Evolutionary conservation across 352 stramenopile genomes (phyloP).

Genomic region (Peronospora destructor): DNA sequence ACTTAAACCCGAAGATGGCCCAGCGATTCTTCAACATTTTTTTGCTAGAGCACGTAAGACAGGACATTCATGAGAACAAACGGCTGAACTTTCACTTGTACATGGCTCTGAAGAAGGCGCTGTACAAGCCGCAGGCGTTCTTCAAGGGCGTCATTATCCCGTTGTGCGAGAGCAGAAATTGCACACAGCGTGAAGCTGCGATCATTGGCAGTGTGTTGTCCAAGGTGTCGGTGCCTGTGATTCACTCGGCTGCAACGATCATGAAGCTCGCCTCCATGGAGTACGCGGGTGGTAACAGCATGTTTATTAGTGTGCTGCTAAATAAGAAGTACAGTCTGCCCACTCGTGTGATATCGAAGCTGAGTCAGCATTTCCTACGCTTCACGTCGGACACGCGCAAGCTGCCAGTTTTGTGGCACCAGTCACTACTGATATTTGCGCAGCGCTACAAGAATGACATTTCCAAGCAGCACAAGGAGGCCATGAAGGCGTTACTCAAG

Average conservation of each 20-base stretch:
- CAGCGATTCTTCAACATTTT: constrained; percentile 99
- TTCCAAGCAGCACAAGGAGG: constrained; percentile 90
- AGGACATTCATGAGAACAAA: constrained; percentile 97
- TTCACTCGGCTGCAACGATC: constrained; percentile 97
- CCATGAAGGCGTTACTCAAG: constrained; percentile 89
- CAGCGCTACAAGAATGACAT: constrained; percentile 99
- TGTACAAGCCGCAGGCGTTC: constrained; percentile 99
- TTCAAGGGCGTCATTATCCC: constrained; percentile 99
- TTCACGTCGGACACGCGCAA: constrained; percentile 86
- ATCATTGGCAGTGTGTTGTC: constrained; percentile 97
- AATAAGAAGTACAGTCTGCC: constrained; percentile 99
- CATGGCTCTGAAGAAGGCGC: constrained; percentile 96
- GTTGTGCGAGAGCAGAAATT: constrained; percentile 91
- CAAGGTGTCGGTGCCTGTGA: constrained; percentile 97
- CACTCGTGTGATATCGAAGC: constrained; percentile 92
- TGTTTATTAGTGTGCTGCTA: constrained; percentile 98
- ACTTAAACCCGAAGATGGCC: constrained; percentile 98
- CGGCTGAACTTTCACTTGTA: constrained; percentile 99
- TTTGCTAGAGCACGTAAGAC: constrained; percentile 92
- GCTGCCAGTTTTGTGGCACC: constrained; percentile 98
- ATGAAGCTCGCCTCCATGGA: constrained; percentile 96
- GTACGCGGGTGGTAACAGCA: constrained; percentile 95
- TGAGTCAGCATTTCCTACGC: constrained; percentile 93
- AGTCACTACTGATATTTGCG: constrained; percentile 95
- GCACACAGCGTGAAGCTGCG: constrained; percentile 94